These are phyloP conservation scores for Gigaspora rosea DNA, from an alignment of 192 early-diverging fungal species.

Conservation along the genomic window DNA sequence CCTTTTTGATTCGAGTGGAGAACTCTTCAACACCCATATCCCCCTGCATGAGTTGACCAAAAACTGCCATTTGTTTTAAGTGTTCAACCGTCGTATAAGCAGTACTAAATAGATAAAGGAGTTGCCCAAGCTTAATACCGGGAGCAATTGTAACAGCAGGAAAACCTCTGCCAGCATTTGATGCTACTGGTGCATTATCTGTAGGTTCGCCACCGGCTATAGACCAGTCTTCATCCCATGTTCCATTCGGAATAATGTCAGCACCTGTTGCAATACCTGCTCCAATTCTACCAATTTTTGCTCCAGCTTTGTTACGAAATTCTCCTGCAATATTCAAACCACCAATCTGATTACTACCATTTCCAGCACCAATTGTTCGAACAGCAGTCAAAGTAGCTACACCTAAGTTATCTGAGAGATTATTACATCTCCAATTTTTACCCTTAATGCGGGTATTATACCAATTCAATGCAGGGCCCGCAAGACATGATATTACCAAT, in stretches of 20 bases:
- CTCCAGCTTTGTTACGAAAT: neutral
- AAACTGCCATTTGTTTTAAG: neutral
- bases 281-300: neutral
- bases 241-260: neutral
- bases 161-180: neutral
- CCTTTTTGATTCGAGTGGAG: neutral
- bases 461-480: neutral
- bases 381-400: neutral
- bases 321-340: neutral
- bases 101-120: neutral
- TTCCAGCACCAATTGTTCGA: neutral
- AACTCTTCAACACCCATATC: neutral
- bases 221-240: neutral
- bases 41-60: neutral
- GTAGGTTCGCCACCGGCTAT: neutral
- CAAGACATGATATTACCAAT: neutral
- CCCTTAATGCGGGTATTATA: neutral
- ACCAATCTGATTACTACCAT: too few species aligned
- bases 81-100: neutral
- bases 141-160: neutral
- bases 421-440: neutral
- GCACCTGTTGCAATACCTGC: neutral
- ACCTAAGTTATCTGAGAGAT: neutral
- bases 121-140: conserved; percentile 2
- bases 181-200: neutral